Evolutionary conservation across 768 basidiomycete genomes (phyloP).

Genomic region (Leccinum obscurum): DNA sequence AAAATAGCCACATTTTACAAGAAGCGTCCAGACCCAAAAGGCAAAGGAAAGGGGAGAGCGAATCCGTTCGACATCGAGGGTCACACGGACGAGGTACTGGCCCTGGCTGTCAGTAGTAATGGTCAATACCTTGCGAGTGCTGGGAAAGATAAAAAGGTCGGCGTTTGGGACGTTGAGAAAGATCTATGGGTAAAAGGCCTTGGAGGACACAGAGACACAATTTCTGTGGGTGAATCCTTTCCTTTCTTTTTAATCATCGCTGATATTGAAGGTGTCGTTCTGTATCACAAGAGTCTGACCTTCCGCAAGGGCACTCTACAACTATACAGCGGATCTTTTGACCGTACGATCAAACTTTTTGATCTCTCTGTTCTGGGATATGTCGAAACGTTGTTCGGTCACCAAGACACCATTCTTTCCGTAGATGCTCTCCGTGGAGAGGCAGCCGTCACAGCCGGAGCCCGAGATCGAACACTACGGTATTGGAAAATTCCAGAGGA

Average conservation of each 20-base stretch:
- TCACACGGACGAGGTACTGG: conserved; percentile 84
- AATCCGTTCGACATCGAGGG: conserved; percentile 55
- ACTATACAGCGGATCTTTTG: conserved; percentile 75
- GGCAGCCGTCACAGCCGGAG: conserved; percentile 84
- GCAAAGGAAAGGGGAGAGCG: conserved; percentile 59
- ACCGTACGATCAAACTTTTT: conserved; percentile 89
- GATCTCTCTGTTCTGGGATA: conserved; percentile 84
- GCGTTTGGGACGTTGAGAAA: conserved; percentile 82
- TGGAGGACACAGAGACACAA: conserved; percentile 70
- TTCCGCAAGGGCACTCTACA: conserved; percentile 75
- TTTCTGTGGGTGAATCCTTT: conserved; percentile 58
- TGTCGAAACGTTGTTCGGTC: conserved; percentile 95
- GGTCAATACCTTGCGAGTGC: conserved; percentile 85
- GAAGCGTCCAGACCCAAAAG: conserved; percentile 45
- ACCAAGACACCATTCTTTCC: conserved; percentile 83
- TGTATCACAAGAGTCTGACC: conserved; percentile 51
- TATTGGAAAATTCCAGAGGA: conserved; percentile 98
- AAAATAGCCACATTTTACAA: conserved; percentile 63
- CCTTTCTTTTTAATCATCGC: conserved; percentile 33
- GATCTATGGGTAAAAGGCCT: conserved; percentile 79
- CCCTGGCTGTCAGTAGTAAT: conserved; percentile 82
- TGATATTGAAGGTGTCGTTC: not conserved
- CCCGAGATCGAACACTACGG: conserved; percentile 85
- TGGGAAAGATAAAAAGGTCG: conserved; percentile 78
- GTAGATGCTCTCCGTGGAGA: conserved; percentile 84